Conservation (phyloP, 1,284 basidiomycete species). For the Cutaneotrichosporon mucoides region DNA sequence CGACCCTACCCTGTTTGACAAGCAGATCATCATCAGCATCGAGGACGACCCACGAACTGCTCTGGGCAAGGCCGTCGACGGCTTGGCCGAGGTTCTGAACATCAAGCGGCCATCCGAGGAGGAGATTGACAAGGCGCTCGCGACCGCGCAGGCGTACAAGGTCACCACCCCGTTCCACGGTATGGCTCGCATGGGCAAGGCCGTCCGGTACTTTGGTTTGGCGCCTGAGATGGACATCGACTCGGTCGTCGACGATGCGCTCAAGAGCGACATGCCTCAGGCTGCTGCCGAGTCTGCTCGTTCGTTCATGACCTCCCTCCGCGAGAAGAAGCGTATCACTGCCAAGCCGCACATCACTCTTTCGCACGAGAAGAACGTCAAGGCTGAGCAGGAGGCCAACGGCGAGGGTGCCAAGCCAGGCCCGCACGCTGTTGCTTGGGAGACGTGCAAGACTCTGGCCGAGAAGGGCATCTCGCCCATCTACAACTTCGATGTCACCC, state of each 20-base stretch:
- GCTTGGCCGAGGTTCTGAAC: slow-evolving; percentile 55
- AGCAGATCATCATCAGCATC: slow-evolving; percentile 63
- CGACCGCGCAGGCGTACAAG: slow-evolving; percentile 48
- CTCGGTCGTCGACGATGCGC: slow-evolving; percentile 13
- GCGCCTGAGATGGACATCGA: slow-evolving; percentile 66
- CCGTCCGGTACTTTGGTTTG: slow-evolving; percentile 68
- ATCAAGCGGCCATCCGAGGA: slow-evolving; percentile 55
- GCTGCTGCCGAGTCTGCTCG: slow-evolving; percentile 39
- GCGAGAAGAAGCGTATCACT: slow-evolving; percentile 57
- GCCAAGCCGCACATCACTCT: slow-evolving; percentile 78
- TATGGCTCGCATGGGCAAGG: slow-evolving; percentile 42
- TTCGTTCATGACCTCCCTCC: slow-evolving; percentile 57
- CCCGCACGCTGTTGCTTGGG: slow-evolving; percentile 57
- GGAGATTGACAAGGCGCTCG: slow-evolving; percentile 60
- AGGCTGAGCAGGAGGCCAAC: slow-evolving; percentile 46
- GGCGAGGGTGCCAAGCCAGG: slow-evolving; percentile 14
- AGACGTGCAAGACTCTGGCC: slow-evolving; percentile 57
- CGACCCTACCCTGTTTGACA: slow-evolving; percentile 60
- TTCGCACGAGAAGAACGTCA: slow-evolving; percentile 64
- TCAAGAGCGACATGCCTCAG: slow-evolving; percentile 16
- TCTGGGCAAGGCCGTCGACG: slow-evolving; percentile 61
- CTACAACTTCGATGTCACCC: slow-evolving; percentile 61
- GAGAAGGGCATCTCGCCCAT: slow-evolving; percentile 52
- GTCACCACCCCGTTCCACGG: slow-evolving; percentile 36
- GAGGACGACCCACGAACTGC: slow-evolving; percentile 57